Evolutionary conservation across 768 basidiomycete species (phyloP), one percentile per base, ranked within the genome.

Genomic region (Mycena alexandri): DNA sequence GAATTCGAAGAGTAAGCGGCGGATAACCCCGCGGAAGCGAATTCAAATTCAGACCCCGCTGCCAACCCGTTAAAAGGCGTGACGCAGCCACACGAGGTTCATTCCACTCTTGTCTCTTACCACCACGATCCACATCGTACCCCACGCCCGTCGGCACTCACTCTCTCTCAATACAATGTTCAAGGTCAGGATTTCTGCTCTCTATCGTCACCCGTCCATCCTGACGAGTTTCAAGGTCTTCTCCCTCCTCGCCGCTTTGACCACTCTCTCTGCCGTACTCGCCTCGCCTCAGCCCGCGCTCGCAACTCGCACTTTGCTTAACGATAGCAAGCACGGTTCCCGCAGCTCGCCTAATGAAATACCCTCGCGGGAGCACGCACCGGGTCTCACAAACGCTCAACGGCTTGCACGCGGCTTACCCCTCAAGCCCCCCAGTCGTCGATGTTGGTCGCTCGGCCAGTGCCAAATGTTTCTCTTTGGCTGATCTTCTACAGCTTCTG

Each of bases 391-490:
- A 21, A 77, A 77, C 63, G 74, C 52, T 17, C 59, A 77, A 62
- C 70, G 76, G 21, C 69, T 77, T 12, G 64, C 66, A 41, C 74
- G 70, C n/a, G 73, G 72, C 43, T 57, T 77, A 3, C 74, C 74
- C 22, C 71, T 72, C 16, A 76, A 75, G 48, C 71, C 73, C 6
- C 76, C 76, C 21, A 65, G 60, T 56, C 70, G 74, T 29, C 70
- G 61, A 53, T 44, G 63, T 67, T 63, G 50, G 56, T 60, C 21
- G 34, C 57, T 61, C 55, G 41, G 24, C 25, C n/a, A 51, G 38
- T 13, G 33, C 12, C 43, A 29, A 68, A 24, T 3, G 29, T 29
- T 29, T 16, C 55, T 1, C 17, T 13, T 36, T 7, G 52, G 47
- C 25, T 52, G 0, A 61, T 16, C 1, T 0, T 41, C 14, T 47